These are phyloP conservation scores for Aquilaria agallochum DNA, from an alignment of 441 rosid species.

Conservation along the genomic window DNA sequence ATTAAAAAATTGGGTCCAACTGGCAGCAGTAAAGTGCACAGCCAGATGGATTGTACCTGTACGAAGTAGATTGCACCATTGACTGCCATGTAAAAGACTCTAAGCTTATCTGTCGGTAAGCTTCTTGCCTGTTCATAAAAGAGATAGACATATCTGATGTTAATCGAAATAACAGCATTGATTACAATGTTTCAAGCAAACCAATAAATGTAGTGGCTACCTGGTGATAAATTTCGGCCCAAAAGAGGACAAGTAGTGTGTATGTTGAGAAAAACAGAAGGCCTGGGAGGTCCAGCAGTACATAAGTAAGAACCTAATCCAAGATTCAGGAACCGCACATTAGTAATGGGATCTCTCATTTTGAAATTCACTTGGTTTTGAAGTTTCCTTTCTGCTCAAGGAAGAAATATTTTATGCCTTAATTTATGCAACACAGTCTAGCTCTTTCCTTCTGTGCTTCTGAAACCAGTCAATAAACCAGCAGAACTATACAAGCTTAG, in stretches of 20 bases:
- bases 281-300: slow-evolving; percentile 82
- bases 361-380: not conserved
- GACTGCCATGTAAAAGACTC: slow-evolving; percentile 38
- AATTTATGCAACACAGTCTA: no score
- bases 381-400: no score
- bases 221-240: slow-evolving; percentile 99
- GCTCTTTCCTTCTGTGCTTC: no score
- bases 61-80: slow-evolving; percentile 50
- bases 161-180: not conserved
- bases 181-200: not conserved
- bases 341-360: slow-evolving; percentile 6
- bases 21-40: no score
- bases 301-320: slow-evolving; percentile 53
- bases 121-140: slow-evolving; percentile 26
- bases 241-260: slow-evolving; percentile 85
- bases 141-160: slow-evolving; percentile 2
- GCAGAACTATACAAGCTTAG: no score
- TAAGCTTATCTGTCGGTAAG: slow-evolving; percentile 60
- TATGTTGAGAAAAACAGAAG: slow-evolving; percentile 88
- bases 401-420: no score
- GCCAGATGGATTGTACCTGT: slow-evolving; percentile 36
- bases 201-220: slow-evolving; percentile 29
- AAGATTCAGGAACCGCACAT: slow-evolving; percentile 16
- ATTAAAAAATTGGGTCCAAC: no score
- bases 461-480: no score